Evolutionary conservation across 148 eudicot genomes (phyloP).

Genomic region (Cornus suecica): DNA sequence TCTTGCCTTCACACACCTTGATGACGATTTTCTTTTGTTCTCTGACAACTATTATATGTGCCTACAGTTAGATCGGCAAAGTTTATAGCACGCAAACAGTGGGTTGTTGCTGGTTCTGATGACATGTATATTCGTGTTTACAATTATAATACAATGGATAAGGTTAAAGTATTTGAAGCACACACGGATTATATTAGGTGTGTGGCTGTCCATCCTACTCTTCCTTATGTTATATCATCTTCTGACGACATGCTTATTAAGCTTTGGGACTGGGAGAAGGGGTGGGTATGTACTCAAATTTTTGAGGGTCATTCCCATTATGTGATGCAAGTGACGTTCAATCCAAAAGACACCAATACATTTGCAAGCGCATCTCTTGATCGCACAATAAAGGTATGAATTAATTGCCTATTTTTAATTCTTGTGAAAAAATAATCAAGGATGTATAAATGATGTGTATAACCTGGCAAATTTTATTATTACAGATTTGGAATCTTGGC

Average conservation of each 20-base stretch:
- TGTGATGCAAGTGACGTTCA: conserved; percentile 77
- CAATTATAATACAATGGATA: conserved; percentile 65
- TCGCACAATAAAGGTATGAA: conserved; percentile 56
- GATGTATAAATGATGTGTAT: not conserved
- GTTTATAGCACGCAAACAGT: conserved; percentile 48
- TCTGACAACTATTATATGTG: not conserved
- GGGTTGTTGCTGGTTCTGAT: conserved; percentile 55
- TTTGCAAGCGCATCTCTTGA: conserved; percentile 80
- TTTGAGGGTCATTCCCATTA: conserved; percentile 82
- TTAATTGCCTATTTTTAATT: not conserved
- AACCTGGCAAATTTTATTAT: not conserved
- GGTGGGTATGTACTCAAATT: conserved; percentile 62
- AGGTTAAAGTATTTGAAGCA: conserved; percentile 56
- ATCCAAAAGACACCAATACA: conserved; percentile 59
- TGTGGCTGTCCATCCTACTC: conserved; percentile 69
- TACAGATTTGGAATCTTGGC: conserved; percentile 79
- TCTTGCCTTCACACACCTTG: not conserved
- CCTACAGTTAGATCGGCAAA: conserved; percentile 53
- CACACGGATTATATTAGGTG: conserved; percentile 69
- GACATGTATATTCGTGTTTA: conserved; percentile 51
- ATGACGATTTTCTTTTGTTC: not conserved
- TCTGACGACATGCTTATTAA: conserved; percentile 74
- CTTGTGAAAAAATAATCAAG: not conserved
- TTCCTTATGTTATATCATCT: conserved; percentile 59
- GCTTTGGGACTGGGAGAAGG: conserved; percentile 85